phyloP scores from a whole-genome alignment of 352 stramenopile species.

The Globisporangium takayamanum region DNA sequence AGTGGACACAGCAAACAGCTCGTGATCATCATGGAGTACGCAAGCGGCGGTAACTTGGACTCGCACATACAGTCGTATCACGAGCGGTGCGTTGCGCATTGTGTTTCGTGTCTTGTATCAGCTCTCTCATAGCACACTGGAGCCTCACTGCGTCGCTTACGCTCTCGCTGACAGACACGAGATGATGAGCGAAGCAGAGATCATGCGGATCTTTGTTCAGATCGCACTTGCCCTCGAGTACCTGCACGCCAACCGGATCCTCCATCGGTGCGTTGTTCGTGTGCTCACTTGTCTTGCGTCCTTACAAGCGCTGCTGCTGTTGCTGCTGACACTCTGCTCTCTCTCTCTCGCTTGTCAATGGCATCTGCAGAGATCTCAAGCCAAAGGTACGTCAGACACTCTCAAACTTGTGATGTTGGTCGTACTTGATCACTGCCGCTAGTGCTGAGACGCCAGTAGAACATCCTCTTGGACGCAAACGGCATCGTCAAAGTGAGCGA shows the following conservation, averaged over 20 bases:
- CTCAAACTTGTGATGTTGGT: neutral
- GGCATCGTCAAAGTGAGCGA: constrained; percentile 70
- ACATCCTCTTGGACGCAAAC: constrained; percentile 43
- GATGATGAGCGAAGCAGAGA: constrained; percentile 29
- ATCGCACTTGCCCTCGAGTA: constrained; percentile 50
- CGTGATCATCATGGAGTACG: constrained; percentile 75
- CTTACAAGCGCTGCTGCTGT: neutral
- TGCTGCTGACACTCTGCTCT: neutral
- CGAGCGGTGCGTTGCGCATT: constrained; percentile 1
- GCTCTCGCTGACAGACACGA: constrained; percentile 5
- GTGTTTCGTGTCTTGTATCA: constrained; percentile 1
- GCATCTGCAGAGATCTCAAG: constrained; percentile 44
- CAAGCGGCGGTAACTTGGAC: constrained; percentile 54
- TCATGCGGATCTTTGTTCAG: constrained; percentile 72
- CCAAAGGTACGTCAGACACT: constrained; percentile 23
- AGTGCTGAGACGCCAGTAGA: constrained; percentile 17
- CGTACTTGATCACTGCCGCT: no score
- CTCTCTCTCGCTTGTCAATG: neutral
- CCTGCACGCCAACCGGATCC: constrained; percentile 45
- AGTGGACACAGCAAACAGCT: constrained; percentile 10
- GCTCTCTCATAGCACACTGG: neutral
- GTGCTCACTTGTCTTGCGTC: neutral
- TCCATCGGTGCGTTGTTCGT: constrained; percentile 41
- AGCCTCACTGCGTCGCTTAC: constrained; percentile 2
- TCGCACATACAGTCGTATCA: constrained; percentile 22